Evolutionary conservation across 345 rosid genomes (phyloP).

Genomic region (Psidium friedrichsthalianum): DNA sequence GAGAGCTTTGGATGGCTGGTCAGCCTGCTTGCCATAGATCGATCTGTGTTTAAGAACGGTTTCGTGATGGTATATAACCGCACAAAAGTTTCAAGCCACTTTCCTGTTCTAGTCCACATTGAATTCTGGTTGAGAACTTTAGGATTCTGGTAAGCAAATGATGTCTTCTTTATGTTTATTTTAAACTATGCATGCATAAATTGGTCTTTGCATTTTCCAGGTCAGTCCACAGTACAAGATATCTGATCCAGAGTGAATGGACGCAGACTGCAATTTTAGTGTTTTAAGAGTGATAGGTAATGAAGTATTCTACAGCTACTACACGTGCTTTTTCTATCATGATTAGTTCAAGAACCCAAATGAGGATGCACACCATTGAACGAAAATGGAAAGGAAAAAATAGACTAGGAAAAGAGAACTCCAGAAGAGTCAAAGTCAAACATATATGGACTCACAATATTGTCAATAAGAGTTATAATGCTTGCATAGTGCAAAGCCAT

Average conservation of each 20-base stretch:
- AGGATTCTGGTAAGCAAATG: neutral
- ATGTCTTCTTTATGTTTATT: neutral
- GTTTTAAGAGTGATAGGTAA: neutral
- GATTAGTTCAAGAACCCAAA: neutral
- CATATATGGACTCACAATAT: conserved; percentile 12
- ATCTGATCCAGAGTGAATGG: neutral
- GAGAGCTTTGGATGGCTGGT: neutral
- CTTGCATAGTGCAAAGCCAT: conserved; percentile 41
- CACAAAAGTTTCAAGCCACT: neutral
- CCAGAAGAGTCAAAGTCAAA: neutral
- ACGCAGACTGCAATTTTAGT: neutral
- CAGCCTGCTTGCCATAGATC: neutral
- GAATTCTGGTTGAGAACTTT: neutral
- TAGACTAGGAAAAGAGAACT: neutral
- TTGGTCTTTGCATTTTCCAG: neutral
- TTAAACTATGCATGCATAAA: neutral
- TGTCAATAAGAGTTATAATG: conserved; percentile 31
- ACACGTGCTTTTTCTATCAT: neutral
- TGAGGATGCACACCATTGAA: neutral
- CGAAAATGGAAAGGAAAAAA: neutral
- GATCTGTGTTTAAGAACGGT: neutral
- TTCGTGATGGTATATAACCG: neutral
- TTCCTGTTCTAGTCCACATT: neutral
- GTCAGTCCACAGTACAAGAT: neutral
- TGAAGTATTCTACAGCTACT: neutral